Conservation (phyloP, 768 basidiomycete genomes). For the Hydnomerulius pinastri region DNA sequence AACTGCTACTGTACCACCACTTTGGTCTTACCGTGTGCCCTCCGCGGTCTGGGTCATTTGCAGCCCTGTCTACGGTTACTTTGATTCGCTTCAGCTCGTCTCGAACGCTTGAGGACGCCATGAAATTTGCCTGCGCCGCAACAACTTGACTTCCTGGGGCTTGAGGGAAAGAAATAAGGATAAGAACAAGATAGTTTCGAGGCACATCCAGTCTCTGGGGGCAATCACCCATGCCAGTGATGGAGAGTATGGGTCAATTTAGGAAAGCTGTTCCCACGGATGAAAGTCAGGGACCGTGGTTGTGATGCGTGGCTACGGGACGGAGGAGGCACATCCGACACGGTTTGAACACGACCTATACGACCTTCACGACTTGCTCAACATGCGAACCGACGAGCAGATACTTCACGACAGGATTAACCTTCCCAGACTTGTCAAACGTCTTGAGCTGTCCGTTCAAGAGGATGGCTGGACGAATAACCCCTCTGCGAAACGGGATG, state of each 20-base stretch:
- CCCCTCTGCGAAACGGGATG: constrained; percentile 24
- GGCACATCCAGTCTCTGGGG: too few relatives aligned
- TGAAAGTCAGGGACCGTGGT: not conserved
- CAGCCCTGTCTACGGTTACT: constrained; percentile 47
- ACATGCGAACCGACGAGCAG: constrained; percentile 34
- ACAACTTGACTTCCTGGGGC: not conserved
- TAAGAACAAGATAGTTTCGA: too few relatives aligned
- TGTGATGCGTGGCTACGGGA: too few relatives aligned
- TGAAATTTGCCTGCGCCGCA: constrained; percentile 4
- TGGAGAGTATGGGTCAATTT: not conserved
- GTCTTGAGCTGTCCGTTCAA: constrained; percentile 57
- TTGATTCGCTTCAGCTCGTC: constrained; percentile 22
- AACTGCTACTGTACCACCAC: not conserved
- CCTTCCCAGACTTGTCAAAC: constrained; percentile 56
- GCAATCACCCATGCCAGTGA: constrained; percentile 16
- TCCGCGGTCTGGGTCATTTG: constrained; percentile 38
- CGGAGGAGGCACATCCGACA: not conserved
- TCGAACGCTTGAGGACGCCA: constrained; percentile 22
- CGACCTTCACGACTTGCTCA: constrained; percentile 7
- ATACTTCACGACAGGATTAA: constrained; percentile 66
- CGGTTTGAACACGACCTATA: not conserved
- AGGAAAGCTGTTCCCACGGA: constrained; percentile 29
- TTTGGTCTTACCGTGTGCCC: constrained; percentile 39
- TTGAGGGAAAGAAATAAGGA: not conserved
- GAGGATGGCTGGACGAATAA: constrained; percentile 36